A percentile compares a stretch with the other conserved stretches of the same genome.
phyloP scores from a whole-genome alignment of 2,329 filamentous ascomycete genomes.

The Cladosporium sp. region DNA sequence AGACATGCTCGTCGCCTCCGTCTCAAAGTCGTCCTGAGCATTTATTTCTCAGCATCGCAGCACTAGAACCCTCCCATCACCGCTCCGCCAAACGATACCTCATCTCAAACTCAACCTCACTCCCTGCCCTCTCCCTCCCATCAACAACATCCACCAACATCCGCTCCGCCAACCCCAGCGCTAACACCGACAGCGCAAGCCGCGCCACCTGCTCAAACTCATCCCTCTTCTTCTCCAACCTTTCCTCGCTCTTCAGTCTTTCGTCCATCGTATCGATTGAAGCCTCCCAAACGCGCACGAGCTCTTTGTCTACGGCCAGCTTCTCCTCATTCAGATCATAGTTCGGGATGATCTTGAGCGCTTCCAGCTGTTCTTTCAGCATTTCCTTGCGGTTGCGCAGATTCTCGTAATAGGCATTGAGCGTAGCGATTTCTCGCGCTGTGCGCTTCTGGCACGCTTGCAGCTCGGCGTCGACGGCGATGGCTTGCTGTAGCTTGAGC shows the following conservation, averaged over 20 bases:
- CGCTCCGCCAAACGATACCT: background rate
- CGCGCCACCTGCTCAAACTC: constrained; percentile 7
- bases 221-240: constrained; percentile 13
- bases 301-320: constrained; percentile 4
- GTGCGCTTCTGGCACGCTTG: constrained; percentile 1
- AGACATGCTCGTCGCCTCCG: background rate
- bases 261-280: constrained; percentile 19
- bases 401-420: background rate
- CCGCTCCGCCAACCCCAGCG: constrained; percentile 16
- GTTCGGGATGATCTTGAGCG: background rate
- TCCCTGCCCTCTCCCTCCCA: background rate
- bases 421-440: constrained; percentile 1
- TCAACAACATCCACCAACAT: constrained; percentile 13
- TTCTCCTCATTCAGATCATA: constrained; percentile 18
- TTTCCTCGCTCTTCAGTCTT: constrained; percentile 12
- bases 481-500: constrained; percentile 9
- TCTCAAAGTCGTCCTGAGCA: background rate
- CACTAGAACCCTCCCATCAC: background rate
- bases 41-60: background rate
- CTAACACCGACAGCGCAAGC: constrained; percentile 3
- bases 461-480: constrained; percentile 6
- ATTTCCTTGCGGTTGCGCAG: constrained; percentile 7
- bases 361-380: constrained; percentile 5
- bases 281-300: constrained; percentile 19
- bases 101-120: constrained; percentile 17